Percentiles rank a stretch among this genome's conserved stretches.
Evolutionary conservation across 352 stramenopile genomes (phyloP).

Genomic region (Globisporangium paroecandrum): DNA sequence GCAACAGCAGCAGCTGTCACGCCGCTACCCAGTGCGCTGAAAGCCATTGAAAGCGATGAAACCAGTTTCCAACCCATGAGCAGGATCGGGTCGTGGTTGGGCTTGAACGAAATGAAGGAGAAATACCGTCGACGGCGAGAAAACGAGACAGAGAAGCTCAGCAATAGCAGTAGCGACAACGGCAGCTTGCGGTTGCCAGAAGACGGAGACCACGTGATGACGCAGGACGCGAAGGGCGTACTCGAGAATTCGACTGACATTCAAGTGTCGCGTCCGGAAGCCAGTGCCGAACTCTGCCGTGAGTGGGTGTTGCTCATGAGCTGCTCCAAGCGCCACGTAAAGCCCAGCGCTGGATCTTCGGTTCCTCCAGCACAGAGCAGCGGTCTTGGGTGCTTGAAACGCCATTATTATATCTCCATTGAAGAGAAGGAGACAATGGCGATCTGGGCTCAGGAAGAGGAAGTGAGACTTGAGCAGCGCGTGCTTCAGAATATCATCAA

Average conservation of each 20-base stretch:
- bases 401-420: constrained; percentile 72
- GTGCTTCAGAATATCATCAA: constrained; percentile 52
- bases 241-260: constrained; percentile 21
- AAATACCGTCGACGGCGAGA: constrained; percentile 33
- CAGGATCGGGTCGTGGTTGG: constrained; percentile 59
- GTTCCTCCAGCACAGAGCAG: constrained; percentile 18
- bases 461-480: constrained; percentile 64
- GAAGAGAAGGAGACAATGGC: constrained; percentile 60
- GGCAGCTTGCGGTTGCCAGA: constrained; percentile 12
- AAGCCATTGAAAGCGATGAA: constrained; percentile 38
- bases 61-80: constrained; percentile 59
- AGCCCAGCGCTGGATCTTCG: background rate
- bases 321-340: constrained; percentile 33
- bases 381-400: constrained; percentile 57
- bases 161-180: background rate
- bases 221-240: constrained; percentile 29
- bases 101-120: constrained; percentile 46
- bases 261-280: constrained; percentile 35
- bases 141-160: constrained; percentile 5
- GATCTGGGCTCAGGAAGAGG: constrained; percentile 54
- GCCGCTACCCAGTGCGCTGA: constrained; percentile 32
- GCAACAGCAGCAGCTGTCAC: background rate
- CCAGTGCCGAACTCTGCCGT: constrained; percentile 46
- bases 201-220: constrained; percentile 45
- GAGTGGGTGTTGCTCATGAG: constrained; percentile 71